Evolutionary conservation across 2,329 filamentous ascomycete genomes (phyloP).

Genomic region (Pyricularia grisea): DNA sequence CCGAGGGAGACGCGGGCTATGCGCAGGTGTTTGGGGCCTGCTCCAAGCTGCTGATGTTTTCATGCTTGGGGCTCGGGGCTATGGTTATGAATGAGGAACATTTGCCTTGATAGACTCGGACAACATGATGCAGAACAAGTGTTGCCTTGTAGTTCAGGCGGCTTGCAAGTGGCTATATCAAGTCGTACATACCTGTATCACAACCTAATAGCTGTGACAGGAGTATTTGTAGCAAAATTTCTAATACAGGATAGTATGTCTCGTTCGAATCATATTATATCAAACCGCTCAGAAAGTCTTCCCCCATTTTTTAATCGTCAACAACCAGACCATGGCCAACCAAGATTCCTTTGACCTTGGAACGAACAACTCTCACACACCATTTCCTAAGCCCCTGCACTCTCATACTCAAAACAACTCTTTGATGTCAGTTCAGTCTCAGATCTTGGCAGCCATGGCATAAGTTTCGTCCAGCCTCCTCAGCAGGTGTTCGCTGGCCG

Average conservation of each 20-base stretch:
- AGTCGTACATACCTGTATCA: background rate
- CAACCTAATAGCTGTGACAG: background rate
- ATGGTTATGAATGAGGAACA: slow-evolving; percentile 13
- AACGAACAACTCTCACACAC: background rate
- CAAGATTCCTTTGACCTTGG: too few relatives aligned
- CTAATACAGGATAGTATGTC: background rate
- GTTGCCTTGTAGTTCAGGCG: background rate
- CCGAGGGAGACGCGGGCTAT: slow-evolving; percentile 16
- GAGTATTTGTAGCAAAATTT: background rate
- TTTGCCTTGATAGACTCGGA: slow-evolving; percentile 8
- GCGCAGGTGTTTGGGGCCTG: slow-evolving; percentile 21
- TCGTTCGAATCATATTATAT: background rate
- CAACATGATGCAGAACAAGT: background rate
- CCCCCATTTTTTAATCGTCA: background rate
- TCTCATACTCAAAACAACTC: too few relatives aligned
- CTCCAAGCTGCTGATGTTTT: slow-evolving; percentile 18
- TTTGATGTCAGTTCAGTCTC: background rate
- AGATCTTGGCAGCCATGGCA: background rate
- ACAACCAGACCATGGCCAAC: too few relatives aligned
- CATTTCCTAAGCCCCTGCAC: too few relatives aligned
- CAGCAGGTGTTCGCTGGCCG: slow-evolving; percentile 1
- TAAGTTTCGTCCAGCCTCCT: slow-evolving; percentile 4
- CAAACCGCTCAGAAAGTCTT: background rate
- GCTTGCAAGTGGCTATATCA: background rate
- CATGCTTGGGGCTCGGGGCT: slow-evolving; percentile 18